phyloP scores from a whole-genome alignment of 371 early-diverging fungal species.

The Quaeritorhiza haematococci region DNA sequence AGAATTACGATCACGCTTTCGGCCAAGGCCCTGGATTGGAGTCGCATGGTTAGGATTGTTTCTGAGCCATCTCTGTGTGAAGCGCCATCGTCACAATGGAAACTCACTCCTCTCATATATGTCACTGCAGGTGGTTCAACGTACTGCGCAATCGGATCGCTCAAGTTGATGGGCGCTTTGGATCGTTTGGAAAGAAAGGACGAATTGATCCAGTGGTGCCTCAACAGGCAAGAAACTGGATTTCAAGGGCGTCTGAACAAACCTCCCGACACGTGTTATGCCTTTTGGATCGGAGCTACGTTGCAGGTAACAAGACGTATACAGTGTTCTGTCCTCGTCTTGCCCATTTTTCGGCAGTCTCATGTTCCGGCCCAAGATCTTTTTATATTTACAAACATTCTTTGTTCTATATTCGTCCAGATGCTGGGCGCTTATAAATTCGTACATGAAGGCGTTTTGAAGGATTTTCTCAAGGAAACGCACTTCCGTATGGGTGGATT shows the following conservation, averaged over 20 bases:
- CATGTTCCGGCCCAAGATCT: conserved; percentile 1
- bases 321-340: not conserved
- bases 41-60: conserved; percentile 92
- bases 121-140: conserved; percentile 65
- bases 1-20: conserved; percentile 64
- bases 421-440: conserved; percentile 61
- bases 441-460: conserved; percentile 51
- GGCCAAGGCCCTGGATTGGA: conserved; percentile 75
- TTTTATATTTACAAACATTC: not conserved
- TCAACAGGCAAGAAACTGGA: conserved; percentile 72
- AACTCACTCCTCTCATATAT: not conserved
- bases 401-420: conserved; percentile 15
- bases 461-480: conserved; percentile 59
- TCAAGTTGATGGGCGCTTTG: conserved; percentile 64
- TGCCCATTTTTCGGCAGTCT: conserved; percentile 2
- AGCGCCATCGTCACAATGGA: not conserved
- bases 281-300: conserved; percentile 95
- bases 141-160: conserved; percentile 84
- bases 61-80: not conserved
- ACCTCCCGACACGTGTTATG: conserved; percentile 92
- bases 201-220: conserved; percentile 72
- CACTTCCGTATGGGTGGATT: conserved; percentile 72
- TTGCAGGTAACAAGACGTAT: conserved; percentile 48
- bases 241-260: conserved; percentile 93
- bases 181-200: conserved; percentile 30